Evolutionary conservation across 2,329 filamentous ascomycete species (phyloP).

Genomic region (Diaporthe citrichinensis): DNA sequence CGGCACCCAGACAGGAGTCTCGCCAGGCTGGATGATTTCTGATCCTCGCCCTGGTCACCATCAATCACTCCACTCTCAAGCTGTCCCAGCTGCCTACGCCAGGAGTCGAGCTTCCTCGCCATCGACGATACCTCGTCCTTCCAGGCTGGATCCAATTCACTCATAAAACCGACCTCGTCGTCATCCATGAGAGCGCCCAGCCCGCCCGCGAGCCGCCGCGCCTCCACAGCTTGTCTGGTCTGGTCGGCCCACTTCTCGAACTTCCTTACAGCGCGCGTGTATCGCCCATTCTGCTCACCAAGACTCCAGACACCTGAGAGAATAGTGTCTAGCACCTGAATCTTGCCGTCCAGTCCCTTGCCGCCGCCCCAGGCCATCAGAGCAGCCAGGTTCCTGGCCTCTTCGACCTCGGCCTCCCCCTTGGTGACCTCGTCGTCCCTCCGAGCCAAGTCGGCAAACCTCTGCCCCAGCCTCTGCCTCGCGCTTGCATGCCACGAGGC

Average conservation of each 20-base stretch:
- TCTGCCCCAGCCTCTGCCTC: constrained; percentile 58
- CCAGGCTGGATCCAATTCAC: constrained; percentile 70
- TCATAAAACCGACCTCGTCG: constrained; percentile 63
- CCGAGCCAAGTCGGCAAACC: constrained; percentile 58
- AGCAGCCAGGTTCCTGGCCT: constrained; percentile 65
- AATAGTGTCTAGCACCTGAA: constrained; percentile 71
- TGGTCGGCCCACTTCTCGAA: constrained; percentile 73
- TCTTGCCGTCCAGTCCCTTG: constrained; percentile 65
- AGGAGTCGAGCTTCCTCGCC: constrained; percentile 67
- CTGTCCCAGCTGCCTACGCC: constrained; percentile 63
- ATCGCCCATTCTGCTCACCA: constrained; percentile 68
- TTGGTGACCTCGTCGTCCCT: constrained; percentile 53
- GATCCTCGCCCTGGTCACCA: constrained; percentile 37
- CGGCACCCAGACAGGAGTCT: constrained; percentile 64
- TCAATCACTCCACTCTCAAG: constrained; percentile 52
- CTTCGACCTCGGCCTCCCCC: constrained; percentile 60
- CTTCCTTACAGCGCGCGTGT: constrained; percentile 65
- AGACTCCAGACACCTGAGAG: constrained; percentile 71
- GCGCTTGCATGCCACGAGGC: constrained; percentile 71
- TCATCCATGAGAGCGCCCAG: constrained; percentile 45
- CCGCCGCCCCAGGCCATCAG: constrained; percentile 65
- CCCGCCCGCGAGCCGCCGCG: constrained; percentile 55
- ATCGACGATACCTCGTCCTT: constrained; percentile 69
- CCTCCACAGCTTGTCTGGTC: constrained; percentile 62
- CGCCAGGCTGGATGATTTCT: constrained; percentile 56